Base-by-base conservation (phyloP, 2,329 filamentous ascomycete species). In the Aspergillus brasiliensis region DNA sequence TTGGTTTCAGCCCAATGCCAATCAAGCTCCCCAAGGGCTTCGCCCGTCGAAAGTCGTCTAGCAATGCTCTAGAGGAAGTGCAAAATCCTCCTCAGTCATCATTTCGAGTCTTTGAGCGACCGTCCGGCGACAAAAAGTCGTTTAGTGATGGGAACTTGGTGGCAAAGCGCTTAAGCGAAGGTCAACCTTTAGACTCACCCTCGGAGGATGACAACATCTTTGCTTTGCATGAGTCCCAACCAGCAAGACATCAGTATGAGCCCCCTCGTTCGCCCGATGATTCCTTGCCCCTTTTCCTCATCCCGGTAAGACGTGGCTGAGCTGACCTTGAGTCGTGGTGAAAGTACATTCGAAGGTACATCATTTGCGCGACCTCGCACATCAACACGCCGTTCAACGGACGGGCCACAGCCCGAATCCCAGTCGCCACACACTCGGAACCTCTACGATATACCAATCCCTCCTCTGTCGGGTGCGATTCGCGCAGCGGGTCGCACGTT, bases 11-110 rank as follows among this genome's bases (percentile, higher is more conserved):
- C 52, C 51, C 60, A 62, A 84, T 84, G 82, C 83, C 83, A 69
- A 84, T 83, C 71, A 84, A 84, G 72, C 73, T 83, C 51, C 81
- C 83, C 54, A 84, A 83, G 69, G 75, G 77, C 60, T 84, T 85
- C 68, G 73, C 74, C 65, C 79, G 82, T 68, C 81, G 83, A 66
- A 84, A 84, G 73, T 84, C 82, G 60, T 82, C 82, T 61, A 82
- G 81, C 51, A 83, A 84, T 75, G 78, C 76, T 54, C 72, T 85
- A 62, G 83, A 85, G 28, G 79, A 82, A 54, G 69, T 75, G 42
- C 75, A 75, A 58, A 72, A 73, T 25, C 69, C 75, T 28, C 69
- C 70, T 13, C 75, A 76, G 53, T 71, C 81, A 21, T 83, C 82
- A n/a, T 85, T 85, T 68, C 77, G 80, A 21, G 83, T 86, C 46